Evolutionary conservation across 495 filamentous ascomycete genomes (phyloP).

Genomic region (Lepraria neglecta): DNA sequence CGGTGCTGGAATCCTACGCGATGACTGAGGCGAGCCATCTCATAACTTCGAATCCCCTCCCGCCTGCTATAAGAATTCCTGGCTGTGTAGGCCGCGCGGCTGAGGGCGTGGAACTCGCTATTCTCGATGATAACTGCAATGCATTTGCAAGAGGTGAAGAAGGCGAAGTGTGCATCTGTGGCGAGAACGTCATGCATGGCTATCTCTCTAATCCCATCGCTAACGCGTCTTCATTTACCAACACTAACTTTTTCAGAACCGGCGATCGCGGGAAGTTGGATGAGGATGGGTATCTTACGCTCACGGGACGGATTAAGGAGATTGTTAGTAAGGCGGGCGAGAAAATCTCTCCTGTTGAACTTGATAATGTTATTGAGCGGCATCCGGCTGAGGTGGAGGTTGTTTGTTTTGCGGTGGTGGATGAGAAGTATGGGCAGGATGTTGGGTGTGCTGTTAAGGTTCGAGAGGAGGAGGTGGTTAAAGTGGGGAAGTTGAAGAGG

Average conservation of each 20-base stretch:
- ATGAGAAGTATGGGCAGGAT: constrained; percentile 73
- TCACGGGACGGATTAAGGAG: constrained; percentile 74
- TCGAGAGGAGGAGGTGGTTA: constrained; percentile 51
- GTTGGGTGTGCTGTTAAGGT: constrained; percentile 62
- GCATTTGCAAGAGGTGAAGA: constrained; percentile 54
- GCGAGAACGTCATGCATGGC: constrained; percentile 71
- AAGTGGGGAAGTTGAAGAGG: constrained; percentile 45
- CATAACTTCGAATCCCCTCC: constrained; percentile 76
- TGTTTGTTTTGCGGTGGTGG: constrained; percentile 67
- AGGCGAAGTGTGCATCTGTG: constrained; percentile 68
- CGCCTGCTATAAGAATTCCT: constrained; percentile 59
- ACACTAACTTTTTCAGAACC: constrained; percentile 66
- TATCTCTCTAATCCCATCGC: constrained; percentile 57
- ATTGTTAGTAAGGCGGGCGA: constrained; percentile 75
- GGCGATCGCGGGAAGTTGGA: constrained; percentile 73
- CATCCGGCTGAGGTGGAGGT: constrained; percentile 67
- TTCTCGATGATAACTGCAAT: constrained; percentile 57
- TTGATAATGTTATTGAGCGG: constrained; percentile 64
- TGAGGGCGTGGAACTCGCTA: constrained; percentile 68
- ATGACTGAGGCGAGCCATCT: constrained; percentile 83
- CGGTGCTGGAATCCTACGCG: constrained; percentile 75
- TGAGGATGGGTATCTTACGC: constrained; percentile 60
- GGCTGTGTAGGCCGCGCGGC: constrained; percentile 63
- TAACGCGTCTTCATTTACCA: constrained; percentile 59
- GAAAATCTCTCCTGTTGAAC: constrained; percentile 72